Evolutionary conservation across 768 basidiomycete genomes (phyloP), one percentile per base, ranked within the genome.

Genomic region (Boletus subcaerulescens): DNA sequence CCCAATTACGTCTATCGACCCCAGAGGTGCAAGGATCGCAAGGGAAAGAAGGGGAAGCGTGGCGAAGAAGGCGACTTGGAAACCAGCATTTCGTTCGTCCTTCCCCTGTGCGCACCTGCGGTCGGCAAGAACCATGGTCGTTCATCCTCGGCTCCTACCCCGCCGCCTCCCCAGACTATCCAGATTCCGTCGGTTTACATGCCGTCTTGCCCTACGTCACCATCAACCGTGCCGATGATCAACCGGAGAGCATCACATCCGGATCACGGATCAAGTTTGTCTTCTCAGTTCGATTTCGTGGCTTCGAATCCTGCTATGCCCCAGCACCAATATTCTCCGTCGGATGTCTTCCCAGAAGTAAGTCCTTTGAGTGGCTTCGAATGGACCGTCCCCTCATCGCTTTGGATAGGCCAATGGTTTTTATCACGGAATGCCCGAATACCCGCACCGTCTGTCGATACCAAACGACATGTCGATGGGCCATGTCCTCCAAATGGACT

Each of bases 1-100:
- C 88, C 89, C 62, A 78, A 84, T 69, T 90, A 90, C 70, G 87
- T 89, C 29, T 90, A 89, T 65, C 84, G 87, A 10, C 88, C 88
- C 0, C 86, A 88, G 70, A 77, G 87, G 49, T 71, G 61, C 17
- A 73, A 73, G 57, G 70, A 73, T 33, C 75, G 65, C 71, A 84
- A 82, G 65, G 77, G 76, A 26, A 77, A 77, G 60, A 78, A 75
- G 66, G 67, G 69, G 45, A 71, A 71, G 56, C 62, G 62, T 29
- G 69, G 64, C 50, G 69, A 66, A 42, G 76, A 80, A 71, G 80
- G 62, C 61, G 74, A 82, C 73, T 76, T 75, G 76, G 69, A 79
- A 74, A 74, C 67, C 76, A 72, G 79, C 76, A 74, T 85, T 76
- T 74, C 74, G 36, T 76, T 76, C 60, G 65, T 73, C 46, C 64